phyloP scores from a whole-genome alignment of 169 alveolate species.

The Cryptosporidium parvum region DNA sequence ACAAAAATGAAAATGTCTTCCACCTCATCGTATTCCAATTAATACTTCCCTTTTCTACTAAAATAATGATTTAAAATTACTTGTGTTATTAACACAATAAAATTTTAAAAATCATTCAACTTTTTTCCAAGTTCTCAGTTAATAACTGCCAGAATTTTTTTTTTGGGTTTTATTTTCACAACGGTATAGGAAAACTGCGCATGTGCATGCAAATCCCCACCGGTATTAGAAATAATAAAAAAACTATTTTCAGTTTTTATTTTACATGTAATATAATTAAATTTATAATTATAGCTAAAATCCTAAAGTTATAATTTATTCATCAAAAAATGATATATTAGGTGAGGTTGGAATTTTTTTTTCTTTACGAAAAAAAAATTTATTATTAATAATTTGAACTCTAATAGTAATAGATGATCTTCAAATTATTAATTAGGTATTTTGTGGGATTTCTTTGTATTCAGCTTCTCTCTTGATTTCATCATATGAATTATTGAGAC shows the following conservation, averaged over 20 bases:
- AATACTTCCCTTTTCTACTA: conserved; percentile 18
- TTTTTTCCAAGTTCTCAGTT: conserved; percentile 15
- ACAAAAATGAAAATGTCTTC: conserved; percentile 20
- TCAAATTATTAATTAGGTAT: background rate
- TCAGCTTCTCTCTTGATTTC: conserved; percentile 1
- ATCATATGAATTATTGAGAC: background rate
- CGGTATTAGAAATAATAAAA: conserved; percentile 10
- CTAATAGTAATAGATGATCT: background rate
- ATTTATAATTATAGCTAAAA: conserved; percentile 11
- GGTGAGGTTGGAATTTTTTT: background rate
- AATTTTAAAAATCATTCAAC: conserved; percentile 55
- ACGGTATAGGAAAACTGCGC: conserved; percentile 70
- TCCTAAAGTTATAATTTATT: conserved; percentile 24
- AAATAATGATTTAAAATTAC: conserved; percentile 38
- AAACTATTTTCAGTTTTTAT: background rate
- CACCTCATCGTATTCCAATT: conserved; percentile 36
- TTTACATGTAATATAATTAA: conserved; percentile 18
- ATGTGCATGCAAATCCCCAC: conserved; percentile 59
- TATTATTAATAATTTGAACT: background rate
- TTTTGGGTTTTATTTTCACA: conserved; percentile 27
- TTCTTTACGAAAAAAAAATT: background rate
- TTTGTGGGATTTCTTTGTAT: background rate
- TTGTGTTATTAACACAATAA: conserved; percentile 50
- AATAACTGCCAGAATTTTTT: background rate
- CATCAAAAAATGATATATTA: background rate